Evolutionary conservation across 1,139 yeast genomes (phyloP).

Genomic region (Suhomyces coccinellae): DNA sequence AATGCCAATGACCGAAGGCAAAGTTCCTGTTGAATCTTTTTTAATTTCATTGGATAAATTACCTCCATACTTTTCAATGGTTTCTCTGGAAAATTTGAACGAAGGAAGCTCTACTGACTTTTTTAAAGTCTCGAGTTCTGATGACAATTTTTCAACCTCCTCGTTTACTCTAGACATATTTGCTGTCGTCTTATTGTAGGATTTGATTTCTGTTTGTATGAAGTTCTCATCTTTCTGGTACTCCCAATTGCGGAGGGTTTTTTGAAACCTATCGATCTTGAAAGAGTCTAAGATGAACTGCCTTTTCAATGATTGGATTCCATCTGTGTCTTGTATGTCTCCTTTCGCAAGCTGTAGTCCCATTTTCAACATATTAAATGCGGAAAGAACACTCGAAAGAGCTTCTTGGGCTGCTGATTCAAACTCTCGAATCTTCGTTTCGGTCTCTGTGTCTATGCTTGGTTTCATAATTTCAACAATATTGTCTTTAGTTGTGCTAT

Average conservation of each 20-base stretch:
- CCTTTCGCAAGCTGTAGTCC: slow-evolving; percentile 6
- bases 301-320: slow-evolving; percentile 18
- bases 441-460: neutral
- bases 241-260: slow-evolving; percentile 36
- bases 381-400: slow-evolving; percentile 12
- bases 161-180: slow-evolving; percentile 32
- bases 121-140: slow-evolving; percentile 27
- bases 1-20: slow-evolving; percentile 22
- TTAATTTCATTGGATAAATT: slow-evolving; percentile 20
- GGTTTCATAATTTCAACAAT: neutral
- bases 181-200: slow-evolving; percentile 34
- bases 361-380: slow-evolving; percentile 9
- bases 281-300: slow-evolving; percentile 38
- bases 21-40: slow-evolving; percentile 15
- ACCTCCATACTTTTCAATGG: slow-evolving; percentile 29
- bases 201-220: slow-evolving; percentile 25
- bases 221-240: slow-evolving; percentile 20
- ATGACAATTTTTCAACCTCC: slow-evolving; percentile 24
- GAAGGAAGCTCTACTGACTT: slow-evolving; percentile 30
- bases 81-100: slow-evolving; percentile 31
- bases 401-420: slow-evolving; percentile 6
- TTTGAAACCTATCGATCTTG: slow-evolving; percentile 32
- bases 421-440: slow-evolving; percentile 2
- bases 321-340: neutral
- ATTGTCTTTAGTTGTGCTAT: neutral